Conservation (phyloP, 2,329 filamentous ascomycete genomes). For the Periconia macrospinosa region DNA sequence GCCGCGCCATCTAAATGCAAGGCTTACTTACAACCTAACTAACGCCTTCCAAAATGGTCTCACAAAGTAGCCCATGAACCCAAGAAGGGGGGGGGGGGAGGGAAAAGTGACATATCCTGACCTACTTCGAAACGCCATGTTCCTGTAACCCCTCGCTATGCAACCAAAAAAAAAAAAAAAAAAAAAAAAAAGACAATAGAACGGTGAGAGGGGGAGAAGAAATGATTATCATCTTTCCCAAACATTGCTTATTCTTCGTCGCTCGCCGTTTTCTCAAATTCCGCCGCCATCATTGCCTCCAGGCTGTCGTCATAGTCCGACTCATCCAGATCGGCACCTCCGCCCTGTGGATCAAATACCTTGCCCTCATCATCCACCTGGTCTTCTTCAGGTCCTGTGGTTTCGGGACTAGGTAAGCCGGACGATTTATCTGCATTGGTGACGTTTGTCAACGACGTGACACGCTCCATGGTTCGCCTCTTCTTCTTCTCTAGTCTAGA, state of each 20-base stretch:
- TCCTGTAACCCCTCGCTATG: conserved; percentile 42
- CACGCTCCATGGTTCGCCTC: conserved; percentile 50
- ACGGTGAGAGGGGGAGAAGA: background rate
- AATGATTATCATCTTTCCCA: background rate
- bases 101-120: background rate
- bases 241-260: conserved; percentile 3
- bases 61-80: background rate
- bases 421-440: conserved; percentile 43
- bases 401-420: conserved; percentile 44
- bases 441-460: conserved; percentile 51
- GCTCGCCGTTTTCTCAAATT: conserved; percentile 39
- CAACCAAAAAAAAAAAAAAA: conserved; percentile 18
- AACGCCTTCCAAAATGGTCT: background rate
- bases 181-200: background rate
- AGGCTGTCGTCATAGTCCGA: conserved; percentile 58
- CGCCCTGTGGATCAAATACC: conserved; percentile 31
- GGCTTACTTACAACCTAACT: background rate
- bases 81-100: background rate
- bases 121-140: conserved; percentile 24
- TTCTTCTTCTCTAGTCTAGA: conserved; percentile 49
- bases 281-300: conserved; percentile 48
- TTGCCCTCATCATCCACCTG: conserved; percentile 50
- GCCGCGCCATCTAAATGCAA: background rate
- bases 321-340: conserved; percentile 44
- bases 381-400: conserved; percentile 43